Evolutionary conservation across 306 rosid species (phyloP).

Genomic region (Vigna trinervia): DNA sequence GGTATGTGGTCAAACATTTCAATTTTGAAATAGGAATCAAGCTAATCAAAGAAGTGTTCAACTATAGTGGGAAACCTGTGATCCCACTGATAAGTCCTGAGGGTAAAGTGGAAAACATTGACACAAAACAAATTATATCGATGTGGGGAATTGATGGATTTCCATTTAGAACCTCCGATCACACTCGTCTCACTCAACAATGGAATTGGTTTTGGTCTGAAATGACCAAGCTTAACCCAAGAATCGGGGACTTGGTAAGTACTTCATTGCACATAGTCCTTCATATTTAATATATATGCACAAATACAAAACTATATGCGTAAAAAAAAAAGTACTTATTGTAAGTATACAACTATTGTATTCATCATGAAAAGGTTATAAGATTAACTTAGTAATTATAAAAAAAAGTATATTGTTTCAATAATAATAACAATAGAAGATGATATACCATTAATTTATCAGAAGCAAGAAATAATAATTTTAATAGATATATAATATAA

Average conservation of each 20-base stretch:
- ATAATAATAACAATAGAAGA: too few relatives aligned
- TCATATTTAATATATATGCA: too few relatives aligned
- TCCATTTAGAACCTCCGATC: slow-evolving; percentile 41
- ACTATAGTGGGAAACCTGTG: slow-evolving; percentile 13
- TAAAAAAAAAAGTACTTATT: too few relatives aligned
- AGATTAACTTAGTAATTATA: too few relatives aligned
- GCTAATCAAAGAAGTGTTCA: slow-evolving; percentile 16
- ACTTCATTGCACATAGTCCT: neutral
- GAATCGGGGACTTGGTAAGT: slow-evolving; percentile 35
- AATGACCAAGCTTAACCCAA: slow-evolving; percentile 36
- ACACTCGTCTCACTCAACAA: slow-evolving; percentile 32
- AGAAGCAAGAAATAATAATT: too few relatives aligned
- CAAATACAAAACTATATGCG: too few relatives aligned
- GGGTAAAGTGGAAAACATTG: slow-evolving; percentile 35
- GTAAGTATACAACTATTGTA: too few relatives aligned
- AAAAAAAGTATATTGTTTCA: too few relatives aligned
- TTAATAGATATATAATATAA: neutral
- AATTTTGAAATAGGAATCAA: slow-evolving; percentile 11
- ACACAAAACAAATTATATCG: slow-evolving; percentile 39
- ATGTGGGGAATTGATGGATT: slow-evolving; percentile 43
- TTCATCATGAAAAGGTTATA: too few relatives aligned
- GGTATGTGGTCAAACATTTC: slow-evolving; percentile 36
- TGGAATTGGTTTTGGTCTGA: slow-evolving; percentile 49
- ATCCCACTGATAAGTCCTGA: slow-evolving; percentile 41
- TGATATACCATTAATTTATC: too few relatives aligned